These are phyloP conservation scores for Xylaria flabelliformis DNA, from an alignment of 495 filamentous ascomycete species.

Conservation along the genomic window DNA sequence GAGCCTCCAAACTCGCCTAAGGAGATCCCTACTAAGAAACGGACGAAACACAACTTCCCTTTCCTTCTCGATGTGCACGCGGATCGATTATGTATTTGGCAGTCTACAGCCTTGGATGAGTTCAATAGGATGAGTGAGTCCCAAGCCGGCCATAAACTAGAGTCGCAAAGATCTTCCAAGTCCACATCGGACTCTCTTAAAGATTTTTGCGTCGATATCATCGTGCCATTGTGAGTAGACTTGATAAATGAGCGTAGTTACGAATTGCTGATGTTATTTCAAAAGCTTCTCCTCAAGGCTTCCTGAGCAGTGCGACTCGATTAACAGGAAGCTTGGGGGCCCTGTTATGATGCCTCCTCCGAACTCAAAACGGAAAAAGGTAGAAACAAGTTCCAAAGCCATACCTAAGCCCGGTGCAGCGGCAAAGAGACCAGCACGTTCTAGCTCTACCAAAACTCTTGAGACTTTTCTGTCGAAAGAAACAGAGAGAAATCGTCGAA, in stretches of 20 bases:
- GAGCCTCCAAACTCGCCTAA: slow-evolving; percentile 30
- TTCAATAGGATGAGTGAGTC: slow-evolving; percentile 60
- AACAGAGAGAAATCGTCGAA: slow-evolving; percentile 50
- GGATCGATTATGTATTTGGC: slow-evolving; percentile 95
- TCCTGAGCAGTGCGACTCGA: slow-evolving; percentile 76
- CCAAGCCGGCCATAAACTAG: slow-evolving; percentile 40
- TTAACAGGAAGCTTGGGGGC: slow-evolving; percentile 88
- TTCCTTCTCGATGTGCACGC: slow-evolving; percentile 81
- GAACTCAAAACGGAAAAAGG: slow-evolving; percentile 56
- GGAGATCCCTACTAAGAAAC: slow-evolving; percentile 43
- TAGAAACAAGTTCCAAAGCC: slow-evolving; percentile 40
- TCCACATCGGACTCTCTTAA: slow-evolving; percentile 46
- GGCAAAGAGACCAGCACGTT: slow-evolving; percentile 55
- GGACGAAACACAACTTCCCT: slow-evolving; percentile 51
- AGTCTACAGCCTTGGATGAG: slow-evolving; percentile 71
- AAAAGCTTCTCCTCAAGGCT: slow-evolving; percentile 79
- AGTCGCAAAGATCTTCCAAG: slow-evolving; percentile 40
- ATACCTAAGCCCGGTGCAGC: slow-evolving; percentile 62
- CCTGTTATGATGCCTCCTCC: slow-evolving; percentile 68
- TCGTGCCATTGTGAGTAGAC: slow-evolving; percentile 80
- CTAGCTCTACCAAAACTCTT: slow-evolving; percentile 60
- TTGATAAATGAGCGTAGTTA: background rate
- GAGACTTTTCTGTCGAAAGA: slow-evolving; percentile 78
- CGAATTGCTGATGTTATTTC: slow-evolving; percentile 29
- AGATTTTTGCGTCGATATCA: slow-evolving; percentile 90